Evolutionary conservation across 352 stramenopile species (phyloP).

Genomic region (Globisporangium cylindrosporum): DNA sequence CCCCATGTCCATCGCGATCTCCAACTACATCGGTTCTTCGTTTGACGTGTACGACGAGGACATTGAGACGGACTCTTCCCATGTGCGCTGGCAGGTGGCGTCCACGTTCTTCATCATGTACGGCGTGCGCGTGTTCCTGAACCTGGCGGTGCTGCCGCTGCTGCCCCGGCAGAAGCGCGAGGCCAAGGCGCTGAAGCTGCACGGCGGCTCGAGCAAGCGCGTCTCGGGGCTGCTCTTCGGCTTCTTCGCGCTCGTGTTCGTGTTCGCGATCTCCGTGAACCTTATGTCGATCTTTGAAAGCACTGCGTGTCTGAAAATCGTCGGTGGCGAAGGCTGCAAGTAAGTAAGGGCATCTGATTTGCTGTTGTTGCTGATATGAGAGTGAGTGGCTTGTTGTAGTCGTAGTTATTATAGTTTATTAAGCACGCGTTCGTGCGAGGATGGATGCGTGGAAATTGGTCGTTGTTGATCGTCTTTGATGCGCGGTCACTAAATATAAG

Average conservation of each 20-base stretch:
- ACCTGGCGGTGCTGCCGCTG: conserved; percentile 42
- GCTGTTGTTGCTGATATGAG: background rate
- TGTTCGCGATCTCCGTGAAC: conserved; percentile 48
- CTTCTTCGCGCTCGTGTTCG: conserved; percentile 40
- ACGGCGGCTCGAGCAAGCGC: conserved; percentile 38
- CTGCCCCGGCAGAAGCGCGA: conserved; percentile 51
- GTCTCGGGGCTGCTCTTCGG: conserved; percentile 34
- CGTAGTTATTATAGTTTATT: conserved; percentile 1
- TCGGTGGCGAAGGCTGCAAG: conserved; percentile 54
- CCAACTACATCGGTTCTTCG: conserved; percentile 48
- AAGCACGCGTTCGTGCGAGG: background rate
- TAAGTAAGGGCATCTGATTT: background rate
- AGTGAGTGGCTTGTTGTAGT: background rate
- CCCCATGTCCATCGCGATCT: conserved; percentile 51
- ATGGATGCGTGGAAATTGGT: background rate
- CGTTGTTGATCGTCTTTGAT: no score
- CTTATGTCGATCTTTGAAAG: conserved; percentile 57
- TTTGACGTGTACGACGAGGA: conserved; percentile 66
- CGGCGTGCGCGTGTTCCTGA: conserved; percentile 39
- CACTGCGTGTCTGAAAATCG: conserved; percentile 55
- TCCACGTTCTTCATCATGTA: conserved; percentile 58
- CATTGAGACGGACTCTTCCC: conserved; percentile 42
- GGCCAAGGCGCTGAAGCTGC: conserved; percentile 49
- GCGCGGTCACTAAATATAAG: no score
- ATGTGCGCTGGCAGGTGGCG: conserved; percentile 58